These are phyloP conservation scores for Pezicula neosporulosa DNA, from an alignment of 2,329 filamentous ascomycete species.

Conservation along the genomic window DNA sequence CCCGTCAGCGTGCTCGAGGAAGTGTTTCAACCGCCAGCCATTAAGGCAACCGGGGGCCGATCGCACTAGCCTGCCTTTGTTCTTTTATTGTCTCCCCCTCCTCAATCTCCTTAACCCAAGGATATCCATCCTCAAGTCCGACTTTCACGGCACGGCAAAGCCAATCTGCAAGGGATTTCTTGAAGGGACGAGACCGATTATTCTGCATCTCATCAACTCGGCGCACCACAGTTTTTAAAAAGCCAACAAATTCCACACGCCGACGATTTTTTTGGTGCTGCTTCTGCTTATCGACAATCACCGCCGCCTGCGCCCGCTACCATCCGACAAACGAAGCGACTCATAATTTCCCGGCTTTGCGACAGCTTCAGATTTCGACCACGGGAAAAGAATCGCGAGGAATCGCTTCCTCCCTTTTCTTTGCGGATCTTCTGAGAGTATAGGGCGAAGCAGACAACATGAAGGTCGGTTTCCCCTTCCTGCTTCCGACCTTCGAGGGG, in stretches of 20 bases:
- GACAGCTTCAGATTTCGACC: too few relatives aligned
- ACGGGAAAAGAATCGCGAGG: too few relatives aligned
- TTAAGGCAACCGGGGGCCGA: neutral
- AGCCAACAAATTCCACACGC: too few relatives aligned
- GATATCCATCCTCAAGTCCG: neutral
- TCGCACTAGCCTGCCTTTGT: neutral
- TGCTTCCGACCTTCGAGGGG: neutral
- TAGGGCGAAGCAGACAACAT: constrained; percentile 15
- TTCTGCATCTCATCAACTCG: constrained; percentile 3
- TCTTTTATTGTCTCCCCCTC: neutral
- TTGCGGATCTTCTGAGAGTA: neutral
- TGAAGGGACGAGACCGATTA: too few relatives aligned
- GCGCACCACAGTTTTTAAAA: neutral
- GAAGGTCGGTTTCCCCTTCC: constrained; percentile 23
- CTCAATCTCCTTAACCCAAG: neutral
- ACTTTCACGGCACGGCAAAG: neutral
- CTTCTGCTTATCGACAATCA: too few relatives aligned
- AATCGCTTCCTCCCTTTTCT: too few relatives aligned
- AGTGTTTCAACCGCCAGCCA: too few relatives aligned
- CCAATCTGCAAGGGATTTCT: neutral
- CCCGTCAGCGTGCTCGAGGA: too few relatives aligned
- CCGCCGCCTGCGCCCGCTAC: too few relatives aligned
- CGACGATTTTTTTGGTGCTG: too few relatives aligned
- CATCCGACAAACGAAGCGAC: too few relatives aligned
- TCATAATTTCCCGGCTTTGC: too few relatives aligned